Conservation (phyloP, 225 moss, liverwort and hornwort species). For the Thuidium tamariscinum region DNA sequence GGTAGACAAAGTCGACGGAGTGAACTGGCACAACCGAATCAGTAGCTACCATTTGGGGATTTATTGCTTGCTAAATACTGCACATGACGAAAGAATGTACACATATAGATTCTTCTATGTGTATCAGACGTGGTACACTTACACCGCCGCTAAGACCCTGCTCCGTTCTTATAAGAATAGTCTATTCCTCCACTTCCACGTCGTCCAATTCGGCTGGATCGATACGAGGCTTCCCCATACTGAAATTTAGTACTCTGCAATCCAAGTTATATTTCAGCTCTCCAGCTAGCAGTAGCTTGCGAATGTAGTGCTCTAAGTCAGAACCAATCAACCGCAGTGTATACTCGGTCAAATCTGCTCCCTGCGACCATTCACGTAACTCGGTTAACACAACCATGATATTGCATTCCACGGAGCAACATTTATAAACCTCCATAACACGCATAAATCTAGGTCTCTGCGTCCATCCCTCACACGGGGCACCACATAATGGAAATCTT, state of each 20-base stretch:
- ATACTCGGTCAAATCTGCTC: constrained; percentile 83
- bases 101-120: background rate
- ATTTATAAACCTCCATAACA: background rate
- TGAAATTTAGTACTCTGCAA: constrained; percentile 90
- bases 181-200: constrained; percentile 37
- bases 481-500: background rate
- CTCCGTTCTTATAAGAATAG: background rate
- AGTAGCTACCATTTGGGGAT: background rate
- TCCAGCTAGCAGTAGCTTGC: constrained; percentile 78
- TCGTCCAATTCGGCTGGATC: constrained; percentile 56
- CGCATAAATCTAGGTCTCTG: background rate
- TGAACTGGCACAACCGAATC: background rate
- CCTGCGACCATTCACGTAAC: constrained; percentile 35
- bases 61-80: background rate
- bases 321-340: constrained; percentile 87
- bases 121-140: background rate
- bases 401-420: background rate
- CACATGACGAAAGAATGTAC: background rate
- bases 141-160: background rate
- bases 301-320: constrained; percentile 87
- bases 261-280: constrained; percentile 93
- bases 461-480: background rate
- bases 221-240: constrained; percentile 88
- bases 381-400: background rate
- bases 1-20: background rate